Base-by-base conservation (phyloP, 2,329 filamentous ascomycete genomes). In the Calonectria ilicicola region DNA sequence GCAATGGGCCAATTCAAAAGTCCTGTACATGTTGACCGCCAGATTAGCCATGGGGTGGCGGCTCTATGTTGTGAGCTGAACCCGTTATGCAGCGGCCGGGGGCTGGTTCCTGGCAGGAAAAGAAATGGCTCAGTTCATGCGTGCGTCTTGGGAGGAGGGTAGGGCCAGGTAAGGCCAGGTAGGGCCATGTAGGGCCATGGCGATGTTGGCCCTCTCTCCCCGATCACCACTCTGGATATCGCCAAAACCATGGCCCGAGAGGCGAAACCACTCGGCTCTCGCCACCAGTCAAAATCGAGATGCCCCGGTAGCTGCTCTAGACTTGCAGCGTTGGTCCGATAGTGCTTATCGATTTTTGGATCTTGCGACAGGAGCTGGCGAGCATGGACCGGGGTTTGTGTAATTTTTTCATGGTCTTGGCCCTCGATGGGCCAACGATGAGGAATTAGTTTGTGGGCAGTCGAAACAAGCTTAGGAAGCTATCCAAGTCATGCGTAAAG, bases 301-400 rank as follows among this genome's bases (percentile, higher is more conserved):
- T 32, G 53, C 53, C 53, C 53, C 32, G 32, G 53, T 60, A 60
- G 53, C 53, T 60, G 53, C 53, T 60, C 35, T 60, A 60, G 53
- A 40, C 53, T 60, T 60, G 53, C 53, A 60, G 53, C 53, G 21
- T 40, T 51, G 63, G 63, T 51, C 46, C 63, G 32, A 51, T 65
- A 65, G 63, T 40, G 63, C 63, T 65, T 65, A 65, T 65, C 49
- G 53, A 60, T 65, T 53, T 65, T 29, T 49, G 62, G 62, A 60
- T 60, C 53, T 64, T 23, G 23, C 63, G 63, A 65, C 49, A 51
- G 46, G 46, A 60, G 53, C 38, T 60, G 21, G 32, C 10, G n/a
- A 51, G 63, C 63, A 49, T 42, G 29, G 53, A 40, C 35, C 53
- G 26, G 53, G 53, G 35, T 60, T 47, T 40, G 32, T 40, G n/a